Conservation (phyloP, 2,329 filamentous ascomycete species). For the Pyrenophora graminea region DNA sequence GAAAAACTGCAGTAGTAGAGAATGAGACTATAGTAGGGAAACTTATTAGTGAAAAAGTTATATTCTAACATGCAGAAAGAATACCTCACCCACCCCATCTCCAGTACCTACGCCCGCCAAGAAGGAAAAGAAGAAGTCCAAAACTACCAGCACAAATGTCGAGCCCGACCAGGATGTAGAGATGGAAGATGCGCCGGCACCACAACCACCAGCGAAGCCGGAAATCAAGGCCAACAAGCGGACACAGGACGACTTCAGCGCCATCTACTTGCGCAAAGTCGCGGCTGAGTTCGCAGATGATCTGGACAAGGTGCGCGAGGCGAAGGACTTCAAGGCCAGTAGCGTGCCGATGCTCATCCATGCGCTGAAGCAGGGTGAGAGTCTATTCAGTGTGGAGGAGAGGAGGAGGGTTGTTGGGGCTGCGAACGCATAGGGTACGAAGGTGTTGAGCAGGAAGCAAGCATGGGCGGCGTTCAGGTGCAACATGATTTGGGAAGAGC, state of each 20-base stretch:
- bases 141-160: slow-evolving; percentile 1
- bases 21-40: neutral
- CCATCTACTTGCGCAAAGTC: slow-evolving; percentile 70
- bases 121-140: slow-evolving; percentile 16
- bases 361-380: slow-evolving; percentile 69
- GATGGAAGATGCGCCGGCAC: slow-evolving; percentile 26
- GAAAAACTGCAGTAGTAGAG: slow-evolving; percentile 6
- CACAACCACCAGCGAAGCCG: slow-evolving; percentile 6
- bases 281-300: slow-evolving; percentile 75
- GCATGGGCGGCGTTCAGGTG: slow-evolving; percentile 22
- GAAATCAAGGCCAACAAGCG: slow-evolving; percentile 2
- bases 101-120: slow-evolving; percentile 10
- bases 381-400: slow-evolving; percentile 63
- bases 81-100: neutral
- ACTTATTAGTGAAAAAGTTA: too few relatives aligned
- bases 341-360: slow-evolving; percentile 66
- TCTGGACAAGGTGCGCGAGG: slow-evolving; percentile 68
- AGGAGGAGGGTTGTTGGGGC: slow-evolving; percentile 49
- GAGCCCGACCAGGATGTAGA: slow-evolving; percentile 17
- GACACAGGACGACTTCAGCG: slow-evolving; percentile 55
- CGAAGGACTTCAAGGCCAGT: slow-evolving; percentile 71
- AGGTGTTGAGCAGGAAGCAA: neutral
- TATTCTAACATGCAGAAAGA: slow-evolving; percentile 2
- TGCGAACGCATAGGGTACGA: slow-evolving; percentile 5
- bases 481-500: too few relatives aligned